Conservation (phyloP, 2,329 filamentous ascomycete genomes). For the Lecanicillium sp. region DNA sequence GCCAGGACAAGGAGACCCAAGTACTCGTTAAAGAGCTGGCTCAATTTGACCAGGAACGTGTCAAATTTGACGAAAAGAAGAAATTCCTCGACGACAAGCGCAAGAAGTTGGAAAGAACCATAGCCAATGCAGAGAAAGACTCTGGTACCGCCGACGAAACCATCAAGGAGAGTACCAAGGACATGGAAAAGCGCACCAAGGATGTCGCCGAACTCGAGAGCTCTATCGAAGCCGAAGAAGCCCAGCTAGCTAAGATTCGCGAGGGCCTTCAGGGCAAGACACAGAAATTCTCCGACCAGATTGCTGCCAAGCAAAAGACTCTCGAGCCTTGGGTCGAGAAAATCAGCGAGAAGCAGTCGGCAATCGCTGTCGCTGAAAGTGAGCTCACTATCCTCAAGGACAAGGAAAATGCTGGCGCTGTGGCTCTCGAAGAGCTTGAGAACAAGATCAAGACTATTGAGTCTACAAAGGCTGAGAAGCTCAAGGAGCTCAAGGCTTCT, state of each 20-base stretch:
- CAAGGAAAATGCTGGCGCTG: conserved; percentile 79
- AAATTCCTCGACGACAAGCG: conserved; percentile 89
- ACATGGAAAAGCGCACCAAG: conserved; percentile 69
- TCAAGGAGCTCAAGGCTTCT: conserved; percentile 67
- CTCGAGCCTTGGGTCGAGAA: conserved; percentile 96
- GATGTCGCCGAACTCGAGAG: conserved; percentile 73
- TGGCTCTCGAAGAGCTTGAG: conserved; percentile 77
- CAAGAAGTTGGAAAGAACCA: conserved; percentile 89
- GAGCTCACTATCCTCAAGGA: conserved; percentile 89
- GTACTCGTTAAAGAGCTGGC: conserved; percentile 77
- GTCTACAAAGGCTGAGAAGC: conserved; percentile 63
- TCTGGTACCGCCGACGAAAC: conserved; percentile 69
- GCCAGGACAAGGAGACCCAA: conserved; percentile 75
- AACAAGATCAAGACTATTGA: conserved; percentile 70
- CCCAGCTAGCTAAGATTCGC: conserved; percentile 74
- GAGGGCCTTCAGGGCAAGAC: conserved; percentile 92
- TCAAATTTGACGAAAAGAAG: conserved; percentile 96
- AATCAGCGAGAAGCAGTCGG: conserved; percentile 92
- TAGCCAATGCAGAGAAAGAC: conserved; percentile 68
- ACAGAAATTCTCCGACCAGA: conserved; percentile 87
- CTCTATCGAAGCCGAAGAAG: conserved; percentile 71
- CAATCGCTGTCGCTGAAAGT: conserved; percentile 89
- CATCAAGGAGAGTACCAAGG: conserved; percentile 69
- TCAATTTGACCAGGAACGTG: conserved; percentile 90
- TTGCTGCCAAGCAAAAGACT: conserved; percentile 85